Percentiles rank a stretch among this genome's conserved stretches.
Conservation (phyloP, 139 green algal genomes). For the Picochlorum sp. region DNA sequence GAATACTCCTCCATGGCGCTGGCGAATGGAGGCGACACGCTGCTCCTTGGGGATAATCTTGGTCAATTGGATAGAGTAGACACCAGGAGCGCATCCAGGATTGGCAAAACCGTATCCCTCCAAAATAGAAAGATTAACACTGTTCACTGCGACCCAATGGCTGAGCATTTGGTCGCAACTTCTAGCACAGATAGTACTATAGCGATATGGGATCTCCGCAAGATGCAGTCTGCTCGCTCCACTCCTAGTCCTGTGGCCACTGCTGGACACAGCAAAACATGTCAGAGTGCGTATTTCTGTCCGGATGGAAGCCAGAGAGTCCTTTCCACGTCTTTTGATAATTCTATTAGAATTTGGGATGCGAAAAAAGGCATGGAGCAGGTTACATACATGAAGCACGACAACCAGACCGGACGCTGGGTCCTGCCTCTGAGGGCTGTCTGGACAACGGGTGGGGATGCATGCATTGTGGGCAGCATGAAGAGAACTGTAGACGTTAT, state of each 20-base stretch:
- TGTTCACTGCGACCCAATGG: slow-evolving; percentile 15
- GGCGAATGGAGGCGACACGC: slow-evolving; percentile 15
- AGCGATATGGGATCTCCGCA: slow-evolving; percentile 47
- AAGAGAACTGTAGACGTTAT: slow-evolving; percentile 35
- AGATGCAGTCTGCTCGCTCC: slow-evolving; percentile 9
- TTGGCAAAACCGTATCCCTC: not conserved
- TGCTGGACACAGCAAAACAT: slow-evolving; percentile 3
- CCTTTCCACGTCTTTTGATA: slow-evolving; percentile 47
- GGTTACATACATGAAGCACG: slow-evolving; percentile 23
- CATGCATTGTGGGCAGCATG: slow-evolving; percentile 32
- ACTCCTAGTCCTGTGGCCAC: slow-evolving; percentile 4
- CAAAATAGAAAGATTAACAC: slow-evolving; percentile 54
- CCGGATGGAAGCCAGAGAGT: slow-evolving; percentile 35
- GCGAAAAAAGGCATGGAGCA: slow-evolving; percentile 7
- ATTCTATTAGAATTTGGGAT: slow-evolving; percentile 58
- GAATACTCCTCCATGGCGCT: slow-evolving; percentile 46
- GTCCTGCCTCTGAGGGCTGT: slow-evolving; percentile 5
- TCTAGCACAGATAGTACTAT: slow-evolving; percentile 57
- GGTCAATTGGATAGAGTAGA: slow-evolving; percentile 13
- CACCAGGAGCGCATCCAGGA: not conserved
- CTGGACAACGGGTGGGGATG: not conserved
- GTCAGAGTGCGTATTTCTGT: slow-evolving; percentile 48
- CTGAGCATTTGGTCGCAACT: slow-evolving; percentile 37
- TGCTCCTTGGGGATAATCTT: slow-evolving; percentile 19
- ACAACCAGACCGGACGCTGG: slow-evolving; percentile 53